phyloP scores from a whole-genome alignment of 352 stramenopile genomes.

The Pseudoperonospora humuli region DNA sequence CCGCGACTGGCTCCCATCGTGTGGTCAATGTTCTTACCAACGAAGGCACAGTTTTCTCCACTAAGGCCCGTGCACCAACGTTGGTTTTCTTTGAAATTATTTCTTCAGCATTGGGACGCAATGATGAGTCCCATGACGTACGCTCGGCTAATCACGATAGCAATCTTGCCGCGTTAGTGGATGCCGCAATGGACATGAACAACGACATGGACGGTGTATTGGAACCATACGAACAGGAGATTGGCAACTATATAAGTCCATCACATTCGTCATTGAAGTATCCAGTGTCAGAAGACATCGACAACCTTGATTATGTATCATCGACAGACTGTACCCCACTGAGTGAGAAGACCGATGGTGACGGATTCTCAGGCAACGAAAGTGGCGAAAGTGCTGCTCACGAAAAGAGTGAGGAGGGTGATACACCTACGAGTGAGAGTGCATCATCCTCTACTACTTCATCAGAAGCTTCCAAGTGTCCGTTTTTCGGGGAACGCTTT shows the following conservation, averaged over 20 bases:
- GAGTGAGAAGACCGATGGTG: slow-evolving; percentile 9
- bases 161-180: slow-evolving; percentile 12
- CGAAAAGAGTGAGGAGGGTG: slow-evolving; percentile 9
- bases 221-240: slow-evolving; percentile 29
- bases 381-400: slow-evolving; percentile 22
- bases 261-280: slow-evolving; percentile 15
- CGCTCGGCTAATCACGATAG: background rate
- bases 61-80: slow-evolving; percentile 53
- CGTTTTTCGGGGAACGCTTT: slow-evolving; percentile 81
- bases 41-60: slow-evolving; percentile 69
- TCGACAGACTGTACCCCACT: slow-evolving; percentile 16
- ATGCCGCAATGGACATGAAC: slow-evolving; percentile 19
- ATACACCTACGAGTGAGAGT: slow-evolving; percentile 13
- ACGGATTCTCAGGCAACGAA: slow-evolving; percentile 8
- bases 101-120: slow-evolving; percentile 14
- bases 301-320: slow-evolving; percentile 24
- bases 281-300: slow-evolving; percentile 28
- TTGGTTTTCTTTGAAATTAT: slow-evolving; percentile 64
- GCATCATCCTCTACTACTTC: slow-evolving; percentile 10
- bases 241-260: slow-evolving; percentile 39
- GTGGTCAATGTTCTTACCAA: slow-evolving; percentile 44
- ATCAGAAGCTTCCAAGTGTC: slow-evolving; percentile 20
- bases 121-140: slow-evolving; percentile 2
- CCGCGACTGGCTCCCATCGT: slow-evolving; percentile 22
- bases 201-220: slow-evolving; percentile 2